These are phyloP conservation scores for Myxozyma neglecta DNA, from an alignment of 805 yeast species.

Conservation along the genomic window DNA sequence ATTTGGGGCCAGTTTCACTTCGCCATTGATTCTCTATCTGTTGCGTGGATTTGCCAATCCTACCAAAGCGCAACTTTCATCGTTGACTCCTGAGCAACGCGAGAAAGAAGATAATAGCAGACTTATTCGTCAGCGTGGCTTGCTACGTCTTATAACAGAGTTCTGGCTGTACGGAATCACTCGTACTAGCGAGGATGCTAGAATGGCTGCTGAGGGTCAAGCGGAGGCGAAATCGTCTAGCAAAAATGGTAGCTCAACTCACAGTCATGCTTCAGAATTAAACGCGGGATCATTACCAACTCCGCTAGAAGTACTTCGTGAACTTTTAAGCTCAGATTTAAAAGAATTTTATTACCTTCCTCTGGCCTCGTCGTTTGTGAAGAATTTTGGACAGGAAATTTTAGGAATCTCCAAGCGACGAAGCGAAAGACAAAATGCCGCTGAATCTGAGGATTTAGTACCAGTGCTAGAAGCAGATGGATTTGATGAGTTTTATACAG, in stretches of 20 bases:
- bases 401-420: constrained; percentile 43
- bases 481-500: background rate
- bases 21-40: constrained; percentile 22
- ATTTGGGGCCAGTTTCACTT: constrained; percentile 55
- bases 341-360: constrained; percentile 29
- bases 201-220: constrained; percentile 33
- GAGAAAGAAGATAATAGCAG: constrained; percentile 50
- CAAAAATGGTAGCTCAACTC: background rate
- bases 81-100: constrained; percentile 36
- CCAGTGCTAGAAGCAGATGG: background rate
- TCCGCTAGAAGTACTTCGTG: constrained; percentile 48
- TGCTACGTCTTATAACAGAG: constrained; percentile 58
- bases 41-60: constrained; percentile 35
- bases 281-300: constrained; percentile 40
- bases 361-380: constrained; percentile 44
- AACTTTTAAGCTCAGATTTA: constrained; percentile 40
- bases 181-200: constrained; percentile 47
- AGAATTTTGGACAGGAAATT: constrained; percentile 62
- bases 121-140: constrained; percentile 47
- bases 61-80: constrained; percentile 28
- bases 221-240: background rate
- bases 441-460: background rate
- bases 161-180: constrained; percentile 59
- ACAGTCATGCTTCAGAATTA: background rate
- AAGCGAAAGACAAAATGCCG: background rate